Conservation (phyloP, 1,284 basidiomycete species). For the Malassezia pachydermatis region DNA sequence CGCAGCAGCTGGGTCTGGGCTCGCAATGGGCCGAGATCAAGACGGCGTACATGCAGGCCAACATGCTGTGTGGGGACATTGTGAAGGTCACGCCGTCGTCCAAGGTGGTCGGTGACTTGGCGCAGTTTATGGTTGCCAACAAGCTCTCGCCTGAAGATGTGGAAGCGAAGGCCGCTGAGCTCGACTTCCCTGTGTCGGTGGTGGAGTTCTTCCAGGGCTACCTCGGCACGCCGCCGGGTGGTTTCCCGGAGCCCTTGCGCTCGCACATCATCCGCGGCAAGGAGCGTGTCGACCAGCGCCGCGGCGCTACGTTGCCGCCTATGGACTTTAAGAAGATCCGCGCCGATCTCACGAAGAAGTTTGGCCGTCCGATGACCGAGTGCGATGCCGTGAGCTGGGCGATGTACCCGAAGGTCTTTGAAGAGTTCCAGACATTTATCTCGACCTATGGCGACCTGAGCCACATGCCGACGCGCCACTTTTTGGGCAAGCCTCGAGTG, state of each 20-base stretch:
- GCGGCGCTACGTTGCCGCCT: conserved; percentile 74
- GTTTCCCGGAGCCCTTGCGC: conserved; percentile 94
- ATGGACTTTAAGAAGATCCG: conserved; percentile 94
- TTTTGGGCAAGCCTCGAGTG: conserved; percentile 80
- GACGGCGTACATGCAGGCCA: conserved; percentile 73
- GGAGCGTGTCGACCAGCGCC: conserved; percentile 81
- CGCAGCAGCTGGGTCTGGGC: conserved; percentile 88
- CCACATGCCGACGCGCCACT: conserved; percentile 81
- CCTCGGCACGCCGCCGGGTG: conserved; percentile 65
- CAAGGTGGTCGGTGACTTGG: conserved; percentile 98
- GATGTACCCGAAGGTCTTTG: conserved; percentile 94
- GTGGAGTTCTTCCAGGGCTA: conserved; percentile 60
- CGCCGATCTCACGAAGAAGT: conserved; percentile 80
- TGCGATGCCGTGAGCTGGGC: conserved; percentile 84
- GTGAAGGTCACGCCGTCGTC: conserved; percentile 99
- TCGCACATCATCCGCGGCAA: conserved; percentile 85
- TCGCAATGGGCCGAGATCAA: conserved; percentile 98
- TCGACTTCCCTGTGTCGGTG: conserved; percentile 81
- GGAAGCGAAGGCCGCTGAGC: conserved; percentile 67
- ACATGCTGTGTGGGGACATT: conserved; percentile 78
- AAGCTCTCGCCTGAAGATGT: conserved; percentile 77
- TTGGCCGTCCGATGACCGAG: conserved; percentile 76
- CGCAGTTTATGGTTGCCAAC: conserved; percentile 92
- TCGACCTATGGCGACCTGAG: conserved; percentile 85
- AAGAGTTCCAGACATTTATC: conserved; percentile 88